Evolutionary conservation across 2,329 filamentous ascomycete genomes (phyloP), one percentile per base, ranked within the genome.

Genomic region (Sordariomycetes sp.): DNA sequence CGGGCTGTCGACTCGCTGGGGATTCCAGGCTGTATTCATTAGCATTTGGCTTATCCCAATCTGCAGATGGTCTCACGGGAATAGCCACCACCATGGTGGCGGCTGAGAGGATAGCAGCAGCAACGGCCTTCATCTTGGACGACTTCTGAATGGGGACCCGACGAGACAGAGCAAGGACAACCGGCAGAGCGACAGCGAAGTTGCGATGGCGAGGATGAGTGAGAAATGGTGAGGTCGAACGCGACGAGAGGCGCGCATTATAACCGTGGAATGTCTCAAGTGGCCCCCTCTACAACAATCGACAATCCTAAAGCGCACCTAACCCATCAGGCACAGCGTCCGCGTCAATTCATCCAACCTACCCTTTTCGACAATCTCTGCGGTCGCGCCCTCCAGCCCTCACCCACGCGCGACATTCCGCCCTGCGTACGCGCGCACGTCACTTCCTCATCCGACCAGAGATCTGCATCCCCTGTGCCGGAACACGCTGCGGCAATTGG

Each of bases 1-100:
- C 68, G 64, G 15, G 82, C 82, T 1, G 60, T 61, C 2, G 72
- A 52, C 1, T 64, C 61, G 5, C 68, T 66, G 14, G 83, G 83
- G 38, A 87, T 75, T 26, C 75, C 74, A 7, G 80, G 74, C 53
- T 72, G 32, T 21, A 24, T 15, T 9, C 17, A 11, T 24, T 8
- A 20, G 14, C 21, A 26, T 31, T 11, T 11, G 24, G 8, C 21
- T 6, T 18, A 27, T 27, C 14, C 6, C 12, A n/a, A n/a, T n/a
- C n/a, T n/a, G n/a, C n/a, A n/a, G n/a, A n/a, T n/a, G n/a, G n/a
- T 21, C 30, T 28, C 28, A 37, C 30, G 15, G 37, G 35, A 21
- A 23, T 30, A 19, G 53, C 51, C n/a, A 55, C 39, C 10, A 46
- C 54, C 27, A 46, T 38, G 15, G 39, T 38, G 27, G 46, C 41